phyloP scores from a whole-genome alignment of 805 yeast species.

The Wickerhamomyces hampshirensis region DNA sequence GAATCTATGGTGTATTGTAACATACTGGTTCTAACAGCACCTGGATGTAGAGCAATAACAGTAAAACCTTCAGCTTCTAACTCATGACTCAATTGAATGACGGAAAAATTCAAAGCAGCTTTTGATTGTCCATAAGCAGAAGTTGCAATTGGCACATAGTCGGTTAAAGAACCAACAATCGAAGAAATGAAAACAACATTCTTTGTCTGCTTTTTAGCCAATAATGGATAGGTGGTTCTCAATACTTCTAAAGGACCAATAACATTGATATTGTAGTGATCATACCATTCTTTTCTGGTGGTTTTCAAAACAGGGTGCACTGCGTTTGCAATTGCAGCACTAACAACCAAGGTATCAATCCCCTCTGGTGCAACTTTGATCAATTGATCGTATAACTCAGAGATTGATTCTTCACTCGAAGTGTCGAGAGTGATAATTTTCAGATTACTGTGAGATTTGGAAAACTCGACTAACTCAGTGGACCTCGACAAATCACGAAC shows the following conservation, averaged over 20 bases:
- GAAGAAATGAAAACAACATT: constrained; percentile 28
- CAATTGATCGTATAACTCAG: constrained; percentile 4
- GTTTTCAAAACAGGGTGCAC: background rate
- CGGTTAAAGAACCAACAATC: constrained; percentile 23
- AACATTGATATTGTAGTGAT: constrained; percentile 5
- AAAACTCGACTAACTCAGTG: background rate
- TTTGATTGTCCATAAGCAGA: constrained; percentile 33
- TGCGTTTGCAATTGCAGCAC: constrained; percentile 8
- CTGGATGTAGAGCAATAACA: constrained; percentile 34
- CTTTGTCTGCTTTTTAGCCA: constrained; percentile 16
- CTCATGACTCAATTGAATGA: constrained; percentile 24
- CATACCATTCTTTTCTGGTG: background rate
- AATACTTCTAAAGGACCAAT: constrained; percentile 8
- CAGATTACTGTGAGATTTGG: background rate
- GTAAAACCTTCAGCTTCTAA: constrained; percentile 24
- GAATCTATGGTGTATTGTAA: constrained; percentile 11
- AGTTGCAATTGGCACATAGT: constrained; percentile 6
- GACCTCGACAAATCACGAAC: background rate
- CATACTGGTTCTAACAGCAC: constrained; percentile 33
- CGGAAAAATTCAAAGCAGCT: constrained; percentile 32
- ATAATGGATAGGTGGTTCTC: constrained; percentile 9
- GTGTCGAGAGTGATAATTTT: constrained; percentile 8
- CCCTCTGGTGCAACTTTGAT: constrained; percentile 6
- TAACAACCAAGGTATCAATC: constrained; percentile 11
- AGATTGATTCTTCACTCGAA: constrained; percentile 5